Percentiles rank a stretch among this genome's conserved stretches.
Evolutionary conservation across 2,329 filamentous ascomycete genomes (phyloP).

Genomic region (Pseudogymnoascus sp.): DNA sequence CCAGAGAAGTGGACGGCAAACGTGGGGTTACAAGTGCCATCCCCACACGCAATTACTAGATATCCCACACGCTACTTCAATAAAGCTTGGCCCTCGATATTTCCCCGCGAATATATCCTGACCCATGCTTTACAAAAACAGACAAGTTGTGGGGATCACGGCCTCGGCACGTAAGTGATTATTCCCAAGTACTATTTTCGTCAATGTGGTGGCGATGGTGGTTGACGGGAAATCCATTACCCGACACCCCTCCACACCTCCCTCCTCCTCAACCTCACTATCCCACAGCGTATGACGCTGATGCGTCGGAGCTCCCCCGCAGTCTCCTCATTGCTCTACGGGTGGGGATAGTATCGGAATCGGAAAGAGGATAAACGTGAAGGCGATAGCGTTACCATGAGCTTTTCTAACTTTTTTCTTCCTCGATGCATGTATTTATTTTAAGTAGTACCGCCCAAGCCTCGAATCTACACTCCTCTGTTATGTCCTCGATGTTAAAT

Average conservation of each 20-base stretch:
- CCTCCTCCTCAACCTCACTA: not conserved
- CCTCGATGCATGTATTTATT: not conserved
- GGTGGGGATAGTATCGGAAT: not conserved
- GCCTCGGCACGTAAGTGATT: not conserved
- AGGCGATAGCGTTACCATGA: not conserved
- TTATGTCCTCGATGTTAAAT: not conserved
- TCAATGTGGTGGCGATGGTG: not conserved
- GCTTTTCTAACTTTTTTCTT: not conserved
- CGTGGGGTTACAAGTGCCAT: not conserved
- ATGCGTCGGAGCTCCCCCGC: not conserved
- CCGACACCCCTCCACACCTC: not conserved
- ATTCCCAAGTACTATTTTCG: not conserved
- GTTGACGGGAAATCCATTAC: not conserved
- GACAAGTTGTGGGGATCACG: slow-evolving; percentile 2
- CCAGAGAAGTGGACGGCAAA: not conserved
- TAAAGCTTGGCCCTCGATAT: not conserved
- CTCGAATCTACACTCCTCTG: not conserved
- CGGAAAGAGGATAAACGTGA: slow-evolving; percentile 1
- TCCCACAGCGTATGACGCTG: not conserved
- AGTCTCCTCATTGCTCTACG: not conserved
- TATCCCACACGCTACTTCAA: not conserved
- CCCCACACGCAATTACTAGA: not conserved
- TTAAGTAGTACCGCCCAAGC: not conserved
- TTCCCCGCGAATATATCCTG: not conserved
- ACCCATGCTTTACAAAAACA: not conserved